Conservation (phyloP, 2,329 filamentous ascomycete genomes). For the Pyrenochaeta sp. region DNA sequence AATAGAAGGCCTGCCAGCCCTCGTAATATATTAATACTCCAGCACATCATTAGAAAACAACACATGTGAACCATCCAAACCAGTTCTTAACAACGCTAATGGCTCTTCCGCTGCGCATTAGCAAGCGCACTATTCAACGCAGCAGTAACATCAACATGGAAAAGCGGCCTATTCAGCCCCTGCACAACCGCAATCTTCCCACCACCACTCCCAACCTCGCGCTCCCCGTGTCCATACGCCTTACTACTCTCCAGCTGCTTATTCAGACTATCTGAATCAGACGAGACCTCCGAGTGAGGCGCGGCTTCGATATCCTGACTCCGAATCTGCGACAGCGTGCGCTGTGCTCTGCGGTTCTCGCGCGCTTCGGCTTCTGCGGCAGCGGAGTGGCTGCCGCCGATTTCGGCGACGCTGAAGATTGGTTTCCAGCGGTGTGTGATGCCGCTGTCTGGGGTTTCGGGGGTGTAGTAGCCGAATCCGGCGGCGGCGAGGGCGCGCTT, state of each 20-base stretch:
- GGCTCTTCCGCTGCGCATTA: conserved; percentile 65
- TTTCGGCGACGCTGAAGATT: conserved; percentile 91
- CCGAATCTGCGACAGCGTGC: conserved; percentile 59
- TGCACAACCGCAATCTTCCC: conserved; percentile 69
- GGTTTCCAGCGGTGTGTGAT: conserved; percentile 79
- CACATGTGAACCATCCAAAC: neutral
- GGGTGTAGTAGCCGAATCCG: conserved; percentile 86
- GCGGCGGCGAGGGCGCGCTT: conserved; percentile 88
- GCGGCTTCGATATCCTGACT: conserved; percentile 35
- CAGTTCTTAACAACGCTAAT: conserved; percentile 22
- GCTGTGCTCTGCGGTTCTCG: conserved; percentile 60
- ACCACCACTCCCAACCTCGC: conserved; percentile 47
- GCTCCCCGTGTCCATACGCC: conserved; percentile 38
- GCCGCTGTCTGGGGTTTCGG: conserved; percentile 60
- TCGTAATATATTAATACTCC: conserved; percentile 3
- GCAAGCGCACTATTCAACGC: conserved; percentile 90
- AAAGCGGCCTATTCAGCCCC: conserved; percentile 87
- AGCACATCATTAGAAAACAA: conserved; percentile 1
- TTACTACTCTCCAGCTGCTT: conserved; percentile 43
- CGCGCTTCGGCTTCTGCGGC: conserved; percentile 75
- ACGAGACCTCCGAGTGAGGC: conserved; percentile 19
- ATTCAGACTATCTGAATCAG: conserved; percentile 40
- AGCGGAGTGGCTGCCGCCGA: conserved; percentile 76
- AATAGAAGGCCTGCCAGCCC: conserved; percentile 11
- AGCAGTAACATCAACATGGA: conserved; percentile 92